phyloP scores from a whole-genome alignment of 2,329 filamentous ascomycete genomes.

The Ambrosiella cleistominuta region DNA sequence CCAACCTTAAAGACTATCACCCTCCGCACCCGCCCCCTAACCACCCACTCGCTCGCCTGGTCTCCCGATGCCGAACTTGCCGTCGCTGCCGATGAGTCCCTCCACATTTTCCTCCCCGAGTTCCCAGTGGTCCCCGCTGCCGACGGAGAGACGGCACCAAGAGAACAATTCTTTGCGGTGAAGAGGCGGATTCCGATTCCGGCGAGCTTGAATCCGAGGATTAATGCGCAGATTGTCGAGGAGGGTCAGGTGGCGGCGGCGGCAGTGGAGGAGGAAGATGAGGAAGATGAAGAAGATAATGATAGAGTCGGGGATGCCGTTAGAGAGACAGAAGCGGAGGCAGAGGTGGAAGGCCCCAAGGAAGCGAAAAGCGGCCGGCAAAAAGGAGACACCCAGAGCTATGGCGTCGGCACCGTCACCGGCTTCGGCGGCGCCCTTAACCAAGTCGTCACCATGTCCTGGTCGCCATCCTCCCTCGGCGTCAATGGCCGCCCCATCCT shows the following conservation, averaged over 20 bases:
- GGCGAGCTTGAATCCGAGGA: slow-evolving; percentile 10
- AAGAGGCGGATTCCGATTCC: slow-evolving; percentile 13
- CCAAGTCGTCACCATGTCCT: slow-evolving; percentile 35
- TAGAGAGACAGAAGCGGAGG: slow-evolving; percentile 9
- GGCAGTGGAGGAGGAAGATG: not conserved
- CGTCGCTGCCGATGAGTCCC: slow-evolving; percentile 36
- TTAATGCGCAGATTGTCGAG: slow-evolving; percentile 7
- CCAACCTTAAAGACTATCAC: slow-evolving; percentile 30
- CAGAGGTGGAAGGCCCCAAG: slow-evolving; percentile 13
- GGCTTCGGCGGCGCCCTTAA: slow-evolving; percentile 34
- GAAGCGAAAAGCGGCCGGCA: slow-evolving; percentile 15
- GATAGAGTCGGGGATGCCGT: slow-evolving; percentile 2
- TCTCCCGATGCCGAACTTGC: slow-evolving; percentile 41
- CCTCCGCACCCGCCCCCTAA: slow-evolving; percentile 27
- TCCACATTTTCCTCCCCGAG: slow-evolving; percentile 34
- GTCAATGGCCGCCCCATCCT: slow-evolving; percentile 35
- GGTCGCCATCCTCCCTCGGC: slow-evolving; percentile 42
- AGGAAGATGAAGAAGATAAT: not conserved
- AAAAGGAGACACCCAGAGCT: slow-evolving; percentile 24
- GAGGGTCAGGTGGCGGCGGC: not conserved
- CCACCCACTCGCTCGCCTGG: slow-evolving; percentile 29
- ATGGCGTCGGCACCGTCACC: slow-evolving; percentile 29
- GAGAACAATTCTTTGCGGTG: slow-evolving; percentile 13
- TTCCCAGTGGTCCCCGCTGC: slow-evolving; percentile 17
- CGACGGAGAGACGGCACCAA: slow-evolving; percentile 14